These are phyloP conservation scores for Plasmodium relictum DNA, from an alignment of 169 alveolate species.

Conservation along the genomic window DNA sequence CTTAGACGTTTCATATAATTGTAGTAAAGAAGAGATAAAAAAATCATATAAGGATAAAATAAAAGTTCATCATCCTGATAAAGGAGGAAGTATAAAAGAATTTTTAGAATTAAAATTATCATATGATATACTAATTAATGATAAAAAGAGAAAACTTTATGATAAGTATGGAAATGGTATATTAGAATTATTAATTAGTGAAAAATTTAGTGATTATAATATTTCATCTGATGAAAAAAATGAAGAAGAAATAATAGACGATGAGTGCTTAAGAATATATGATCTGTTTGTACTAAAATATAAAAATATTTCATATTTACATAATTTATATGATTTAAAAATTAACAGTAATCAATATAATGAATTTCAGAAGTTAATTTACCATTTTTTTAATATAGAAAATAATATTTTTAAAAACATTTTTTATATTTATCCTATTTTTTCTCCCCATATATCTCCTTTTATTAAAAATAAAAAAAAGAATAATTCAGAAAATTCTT, in stretches of 20 bases:
- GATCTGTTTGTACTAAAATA: constrained; percentile 64
- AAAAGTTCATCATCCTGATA: constrained; percentile 68
- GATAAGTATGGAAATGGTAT: constrained; percentile 74
- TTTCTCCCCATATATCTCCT: constrained; percentile 29
- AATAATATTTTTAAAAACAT: constrained; percentile 43
- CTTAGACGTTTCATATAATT: constrained; percentile 48
- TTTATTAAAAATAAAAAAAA: constrained; percentile 21
- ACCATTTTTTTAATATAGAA: constrained; percentile 39
- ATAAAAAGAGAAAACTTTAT: constrained; percentile 71
- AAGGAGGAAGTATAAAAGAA: constrained; percentile 63
- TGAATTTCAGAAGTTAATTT: constrained; percentile 61
- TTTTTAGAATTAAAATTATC: constrained; percentile 67
- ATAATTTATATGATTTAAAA: constrained; percentile 37
- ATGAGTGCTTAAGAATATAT: constrained; percentile 41
- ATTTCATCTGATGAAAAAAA: constrained; percentile 66
- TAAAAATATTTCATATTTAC: constrained; percentile 60
- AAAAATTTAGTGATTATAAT: constrained; percentile 55
- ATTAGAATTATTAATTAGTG: constrained; percentile 67
- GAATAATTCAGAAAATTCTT: background rate
- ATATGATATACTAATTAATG: constrained; percentile 53
- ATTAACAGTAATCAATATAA: constrained; percentile 53
- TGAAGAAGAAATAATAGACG: constrained; percentile 31
- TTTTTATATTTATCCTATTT: constrained; percentile 53
- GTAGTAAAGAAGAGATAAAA: constrained; percentile 57
- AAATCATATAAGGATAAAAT: constrained; percentile 72